Percentiles rank a stretch among this genome's conserved stretches.
Evolutionary conservation across 768 basidiomycete genomes (phyloP).

Genomic region (Guyanaporus albipodus): DNA sequence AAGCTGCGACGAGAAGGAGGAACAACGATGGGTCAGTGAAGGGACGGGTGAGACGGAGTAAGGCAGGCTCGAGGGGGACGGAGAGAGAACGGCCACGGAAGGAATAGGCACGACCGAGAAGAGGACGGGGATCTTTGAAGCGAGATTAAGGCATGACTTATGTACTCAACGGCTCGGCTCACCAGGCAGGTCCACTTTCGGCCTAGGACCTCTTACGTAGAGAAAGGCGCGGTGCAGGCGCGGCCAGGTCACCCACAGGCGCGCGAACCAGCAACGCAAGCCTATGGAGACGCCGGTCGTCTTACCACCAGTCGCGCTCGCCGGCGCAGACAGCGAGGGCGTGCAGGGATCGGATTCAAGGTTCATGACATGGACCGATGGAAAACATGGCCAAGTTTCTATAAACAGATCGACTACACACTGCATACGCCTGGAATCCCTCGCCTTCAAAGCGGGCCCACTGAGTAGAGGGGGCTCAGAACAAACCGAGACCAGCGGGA

Average conservation of each 20-base stretch:
- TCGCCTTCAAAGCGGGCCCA: conserved; percentile 13
- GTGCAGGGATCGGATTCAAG: too few relatives aligned
- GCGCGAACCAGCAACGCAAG: too few relatives aligned
- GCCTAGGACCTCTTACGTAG: conserved; percentile 59
- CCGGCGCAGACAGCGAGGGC: too few relatives aligned
- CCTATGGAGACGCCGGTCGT: too few relatives aligned
- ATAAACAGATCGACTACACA: too few relatives aligned
- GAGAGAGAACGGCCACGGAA: conserved; percentile 35
- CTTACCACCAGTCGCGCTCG: too few relatives aligned
- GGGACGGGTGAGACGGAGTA: conserved; percentile 48
- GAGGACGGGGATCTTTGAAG: conserved; percentile 48
- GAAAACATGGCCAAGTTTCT: too few relatives aligned
- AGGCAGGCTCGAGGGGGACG: conserved; percentile 51
- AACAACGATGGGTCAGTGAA: conserved; percentile 55
- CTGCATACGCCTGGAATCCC: too few relatives aligned
- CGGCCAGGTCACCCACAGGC: too few relatives aligned
- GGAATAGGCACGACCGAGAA: conserved; percentile 48
- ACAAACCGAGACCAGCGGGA: not conserved
- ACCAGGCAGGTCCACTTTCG: conserved; percentile 50
- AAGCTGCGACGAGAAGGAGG: conserved; percentile 50
- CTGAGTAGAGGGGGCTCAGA: conserved; percentile 20
- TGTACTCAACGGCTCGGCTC: not conserved
- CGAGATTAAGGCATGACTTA: not conserved
- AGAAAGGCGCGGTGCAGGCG: conserved; percentile 11
- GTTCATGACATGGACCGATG: too few relatives aligned